Conservation (phyloP, 805 yeast species). For the Saccharomycopsis sp. region DNA sequence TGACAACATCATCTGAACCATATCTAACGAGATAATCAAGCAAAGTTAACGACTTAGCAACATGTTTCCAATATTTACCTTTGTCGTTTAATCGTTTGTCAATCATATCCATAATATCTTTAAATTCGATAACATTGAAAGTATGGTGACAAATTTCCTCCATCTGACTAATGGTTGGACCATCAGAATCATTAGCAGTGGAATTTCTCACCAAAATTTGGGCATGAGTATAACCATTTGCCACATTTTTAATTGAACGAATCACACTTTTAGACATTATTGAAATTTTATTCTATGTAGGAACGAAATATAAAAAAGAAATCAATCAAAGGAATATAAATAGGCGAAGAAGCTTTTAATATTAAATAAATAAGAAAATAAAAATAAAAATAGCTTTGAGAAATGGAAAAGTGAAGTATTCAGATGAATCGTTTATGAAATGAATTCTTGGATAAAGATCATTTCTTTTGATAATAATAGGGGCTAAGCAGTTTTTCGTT, state of each 20-base stretch:
- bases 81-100: slow-evolving; percentile 90
- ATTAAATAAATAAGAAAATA: no score
- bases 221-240: slow-evolving; percentile 80
- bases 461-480: no score
- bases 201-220: slow-evolving; percentile 89
- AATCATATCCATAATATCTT: slow-evolving; percentile 89
- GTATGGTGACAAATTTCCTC: slow-evolving; percentile 76
- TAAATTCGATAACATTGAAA: slow-evolving; percentile 62
- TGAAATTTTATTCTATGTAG: no score
- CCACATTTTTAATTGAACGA: slow-evolving; percentile 80
- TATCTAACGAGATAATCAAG: slow-evolving; percentile 78
- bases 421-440: no score
- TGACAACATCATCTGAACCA: slow-evolving; percentile 83
- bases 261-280: slow-evolving; percentile 75
- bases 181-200: slow-evolving; percentile 79
- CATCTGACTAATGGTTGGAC: slow-evolving; percentile 78
- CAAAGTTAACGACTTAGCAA: slow-evolving; percentile 85
- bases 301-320: no score
- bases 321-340: no score
- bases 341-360: no score
- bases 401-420: no score
- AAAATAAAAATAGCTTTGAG: no score
- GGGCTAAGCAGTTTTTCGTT: no score
- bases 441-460: no score
- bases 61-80: slow-evolving; percentile 96